Conservation (phyloP, 75 land plant species). For the Cupressus sempervirens region DNA sequence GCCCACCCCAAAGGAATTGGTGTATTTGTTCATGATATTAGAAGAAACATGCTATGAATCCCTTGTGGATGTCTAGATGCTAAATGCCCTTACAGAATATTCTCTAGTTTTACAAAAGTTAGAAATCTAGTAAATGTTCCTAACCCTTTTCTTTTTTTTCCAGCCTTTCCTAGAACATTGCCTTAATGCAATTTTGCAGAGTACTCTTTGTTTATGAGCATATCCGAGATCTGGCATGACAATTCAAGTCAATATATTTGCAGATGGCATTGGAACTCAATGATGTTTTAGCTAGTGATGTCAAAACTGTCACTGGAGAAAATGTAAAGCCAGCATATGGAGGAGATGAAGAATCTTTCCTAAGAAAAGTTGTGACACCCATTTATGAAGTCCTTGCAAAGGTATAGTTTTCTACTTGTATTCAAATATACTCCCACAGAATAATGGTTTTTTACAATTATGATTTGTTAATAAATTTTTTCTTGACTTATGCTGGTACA, state of each 20-base stretch:
- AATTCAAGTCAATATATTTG: background rate
- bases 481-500: background rate
- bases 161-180: background rate
- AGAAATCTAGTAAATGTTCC: background rate
- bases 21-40: background rate
- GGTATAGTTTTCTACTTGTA: conserved; percentile 27
- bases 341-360: conserved; percentile 71
- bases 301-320: conserved; percentile 67
- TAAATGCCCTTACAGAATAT: background rate
- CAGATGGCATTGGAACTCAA: conserved; percentile 92
- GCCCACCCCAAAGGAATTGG: background rate
- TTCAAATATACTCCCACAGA: background rate
- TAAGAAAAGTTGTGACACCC: conserved; percentile 71
- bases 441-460: conserved; percentile 20
- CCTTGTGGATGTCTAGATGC: background rate
- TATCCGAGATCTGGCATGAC: background rate
- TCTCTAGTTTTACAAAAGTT: background rate
- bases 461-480: conserved; percentile 10
- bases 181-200: background rate
- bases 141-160: background rate
- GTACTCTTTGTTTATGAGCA: background rate
- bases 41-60: background rate
- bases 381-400: conserved; percentile 70
- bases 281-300: conserved; percentile 49
- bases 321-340: conserved; percentile 75